A percentile compares a stretch with the other conserved stretches of the same genome.
Evolutionary conservation across 2,329 filamentous ascomycete species (phyloP).

Genomic region (Clathrospora elynae): DNA sequence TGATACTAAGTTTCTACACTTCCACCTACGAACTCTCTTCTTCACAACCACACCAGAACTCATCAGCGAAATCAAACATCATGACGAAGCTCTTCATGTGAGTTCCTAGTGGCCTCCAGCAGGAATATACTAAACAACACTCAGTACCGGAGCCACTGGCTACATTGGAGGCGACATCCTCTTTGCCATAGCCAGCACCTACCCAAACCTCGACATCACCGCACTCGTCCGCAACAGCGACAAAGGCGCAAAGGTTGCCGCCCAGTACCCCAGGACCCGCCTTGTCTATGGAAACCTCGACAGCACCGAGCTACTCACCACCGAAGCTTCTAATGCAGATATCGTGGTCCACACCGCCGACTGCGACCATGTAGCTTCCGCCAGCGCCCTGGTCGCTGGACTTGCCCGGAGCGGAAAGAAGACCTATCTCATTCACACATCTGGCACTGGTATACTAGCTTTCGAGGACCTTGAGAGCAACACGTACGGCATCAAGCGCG

Average conservation of each 20-base stretch:
- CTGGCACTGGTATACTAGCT: conserved; percentile 62
- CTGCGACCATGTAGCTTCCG: conserved; percentile 35
- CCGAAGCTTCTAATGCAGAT: conserved; percentile 37
- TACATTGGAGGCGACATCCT: conserved; percentile 43
- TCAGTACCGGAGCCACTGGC: conserved; percentile 41
- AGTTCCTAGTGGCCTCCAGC: neutral
- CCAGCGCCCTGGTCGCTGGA: conserved; percentile 35
- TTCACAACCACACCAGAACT: neutral
- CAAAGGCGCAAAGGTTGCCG: conserved; percentile 54
- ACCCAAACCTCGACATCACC: conserved; percentile 57
- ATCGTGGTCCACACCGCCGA: conserved; percentile 46
- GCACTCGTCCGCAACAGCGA: conserved; percentile 57
- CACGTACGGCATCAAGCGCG: conserved; percentile 53
- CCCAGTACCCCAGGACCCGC: conserved; percentile 54
- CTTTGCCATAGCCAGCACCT: conserved; percentile 48
- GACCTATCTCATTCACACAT: conserved; percentile 59
- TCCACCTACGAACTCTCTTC: neutral
- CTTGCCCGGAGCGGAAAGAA: conserved; percentile 52
- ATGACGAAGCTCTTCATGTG: conserved; percentile 42
- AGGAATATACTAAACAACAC: neutral
- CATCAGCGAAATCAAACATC: neutral
- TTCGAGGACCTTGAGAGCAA: conserved; percentile 55
- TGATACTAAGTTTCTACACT: neutral
- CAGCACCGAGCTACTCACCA: conserved; percentile 32
- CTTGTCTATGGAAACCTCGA: conserved; percentile 58